Conservation (phyloP, 352 stramenopile species). For the Globisporangium alternatum region DNA sequence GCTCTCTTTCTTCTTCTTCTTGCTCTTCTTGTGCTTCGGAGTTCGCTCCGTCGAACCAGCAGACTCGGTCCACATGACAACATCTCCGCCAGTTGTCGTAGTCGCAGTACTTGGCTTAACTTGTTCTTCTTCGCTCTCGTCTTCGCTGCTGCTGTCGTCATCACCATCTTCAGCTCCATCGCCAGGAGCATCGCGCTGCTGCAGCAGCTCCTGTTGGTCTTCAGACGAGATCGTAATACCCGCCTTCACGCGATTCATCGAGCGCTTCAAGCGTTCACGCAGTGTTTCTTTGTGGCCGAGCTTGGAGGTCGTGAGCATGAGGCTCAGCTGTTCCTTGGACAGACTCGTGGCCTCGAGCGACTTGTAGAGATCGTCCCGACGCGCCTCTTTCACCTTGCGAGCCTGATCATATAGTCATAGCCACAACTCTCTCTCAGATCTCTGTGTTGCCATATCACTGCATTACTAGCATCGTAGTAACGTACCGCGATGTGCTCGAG, state of each 20-base stretch:
- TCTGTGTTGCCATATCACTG: not conserved
- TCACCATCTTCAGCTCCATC: constrained; percentile 22
- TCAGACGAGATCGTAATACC: constrained; percentile 52
- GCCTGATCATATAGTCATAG: constrained; percentile 21
- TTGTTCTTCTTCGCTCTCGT: constrained; percentile 17
- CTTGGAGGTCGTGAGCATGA: constrained; percentile 75
- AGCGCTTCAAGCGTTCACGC: constrained; percentile 71
- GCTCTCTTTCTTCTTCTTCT: constrained; percentile 24
- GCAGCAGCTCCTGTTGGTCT: constrained; percentile 56
- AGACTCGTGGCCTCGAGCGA: constrained; percentile 64
- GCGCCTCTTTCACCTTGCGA: constrained; percentile 74
- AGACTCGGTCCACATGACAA: not conserved
- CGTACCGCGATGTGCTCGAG: constrained; percentile 60
- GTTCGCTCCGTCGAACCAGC: not conserved
- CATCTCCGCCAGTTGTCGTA: not conserved
- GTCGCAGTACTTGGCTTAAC: not conserved
- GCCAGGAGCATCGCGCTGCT: constrained; percentile 26
- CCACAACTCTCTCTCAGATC: not conserved
- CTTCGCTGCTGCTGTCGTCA: constrained; percentile 17
- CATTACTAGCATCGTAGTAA: not conserved
- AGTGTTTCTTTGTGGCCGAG: constrained; percentile 84
- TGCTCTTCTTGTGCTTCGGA: constrained; percentile 16
- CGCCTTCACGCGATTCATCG: constrained; percentile 73
- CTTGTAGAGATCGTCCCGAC: constrained; percentile 75
- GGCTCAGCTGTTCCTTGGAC: constrained; percentile 57